Evolutionary conservation across 164 flowering plant species (phyloP).

Genomic region (Macadamia tetraphylla): DNA sequence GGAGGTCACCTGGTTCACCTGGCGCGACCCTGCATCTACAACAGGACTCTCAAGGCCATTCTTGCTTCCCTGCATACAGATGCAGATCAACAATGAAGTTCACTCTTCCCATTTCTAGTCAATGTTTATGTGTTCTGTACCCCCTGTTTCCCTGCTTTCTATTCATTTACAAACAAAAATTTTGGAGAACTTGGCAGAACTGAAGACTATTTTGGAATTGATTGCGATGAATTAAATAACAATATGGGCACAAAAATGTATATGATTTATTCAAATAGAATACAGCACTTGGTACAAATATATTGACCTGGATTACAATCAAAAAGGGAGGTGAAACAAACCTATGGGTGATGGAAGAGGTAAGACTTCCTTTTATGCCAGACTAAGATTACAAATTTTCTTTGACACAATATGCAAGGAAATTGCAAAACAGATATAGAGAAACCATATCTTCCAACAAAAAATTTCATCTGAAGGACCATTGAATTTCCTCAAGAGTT

Average conservation of each 20-base stretch:
- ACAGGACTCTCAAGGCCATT: constrained; percentile 62
- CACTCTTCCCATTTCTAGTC: background rate
- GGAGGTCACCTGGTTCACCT: constrained; percentile 94
- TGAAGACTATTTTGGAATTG: too few species aligned
- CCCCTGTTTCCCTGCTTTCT: background rate
- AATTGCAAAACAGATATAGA: background rate
- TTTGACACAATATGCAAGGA: background rate
- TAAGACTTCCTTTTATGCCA: background rate
- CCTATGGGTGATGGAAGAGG: background rate
- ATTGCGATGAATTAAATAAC: too few species aligned
- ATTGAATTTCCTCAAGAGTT: constrained; percentile 74
- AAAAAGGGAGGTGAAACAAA: background rate
- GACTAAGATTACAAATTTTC: background rate
- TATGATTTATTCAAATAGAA: background rate
- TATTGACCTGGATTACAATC: background rate
- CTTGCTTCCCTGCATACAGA: constrained; percentile 47
- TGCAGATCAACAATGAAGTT: constrained; percentile 4
- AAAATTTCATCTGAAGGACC: constrained; percentile 49
- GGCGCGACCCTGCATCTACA: constrained; percentile 86
- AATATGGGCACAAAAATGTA: too few species aligned
- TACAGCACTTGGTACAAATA: background rate
- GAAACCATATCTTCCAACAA: background rate
- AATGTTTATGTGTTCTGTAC: background rate
- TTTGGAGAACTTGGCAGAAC: too few species aligned
- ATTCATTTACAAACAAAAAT: background rate